Percentiles rank a stretch among this genome's conserved stretches.
Conservation (phyloP, 176 grass and related monocot genomes). For the Tuctoria greenei region DNA sequence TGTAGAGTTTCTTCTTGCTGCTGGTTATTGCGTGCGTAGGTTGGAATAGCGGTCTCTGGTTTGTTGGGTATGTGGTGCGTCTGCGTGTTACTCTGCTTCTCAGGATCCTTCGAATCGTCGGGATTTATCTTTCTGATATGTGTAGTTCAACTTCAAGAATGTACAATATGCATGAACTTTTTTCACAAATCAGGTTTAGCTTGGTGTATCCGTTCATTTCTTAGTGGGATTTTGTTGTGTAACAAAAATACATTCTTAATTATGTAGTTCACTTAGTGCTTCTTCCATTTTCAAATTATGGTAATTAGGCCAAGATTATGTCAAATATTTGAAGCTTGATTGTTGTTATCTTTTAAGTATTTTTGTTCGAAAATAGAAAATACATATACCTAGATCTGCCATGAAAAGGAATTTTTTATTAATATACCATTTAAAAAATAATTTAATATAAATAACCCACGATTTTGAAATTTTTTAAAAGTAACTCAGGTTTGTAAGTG, state of each 20-base stretch:
- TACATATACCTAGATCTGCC: too few relatives aligned
- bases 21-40: not conserved
- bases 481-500: too few relatives aligned
- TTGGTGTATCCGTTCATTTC: not conserved
- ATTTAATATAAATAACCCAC: too few relatives aligned
- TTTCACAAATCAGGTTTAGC: not conserved
- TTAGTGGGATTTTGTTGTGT: not conserved
- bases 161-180: not conserved
- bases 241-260: not conserved
- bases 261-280: too few relatives aligned
- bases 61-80: not conserved
- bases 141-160: not conserved
- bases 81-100: not conserved
- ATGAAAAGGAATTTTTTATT: too few relatives aligned
- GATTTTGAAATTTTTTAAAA: too few relatives aligned
- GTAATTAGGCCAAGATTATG: too few relatives aligned
- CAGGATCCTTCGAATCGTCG: not conserved
- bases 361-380: too few relatives aligned
- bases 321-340: too few relatives aligned
- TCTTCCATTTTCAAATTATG: too few relatives aligned
- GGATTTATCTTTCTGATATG: not conserved
- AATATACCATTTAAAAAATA: too few relatives aligned
- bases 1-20: not conserved
- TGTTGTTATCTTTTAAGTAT: too few relatives aligned
- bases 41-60: not conserved